Evolutionary conservation across 1,139 yeast genomes (phyloP).

Genomic region (Hansenula lynferdii): DNA sequence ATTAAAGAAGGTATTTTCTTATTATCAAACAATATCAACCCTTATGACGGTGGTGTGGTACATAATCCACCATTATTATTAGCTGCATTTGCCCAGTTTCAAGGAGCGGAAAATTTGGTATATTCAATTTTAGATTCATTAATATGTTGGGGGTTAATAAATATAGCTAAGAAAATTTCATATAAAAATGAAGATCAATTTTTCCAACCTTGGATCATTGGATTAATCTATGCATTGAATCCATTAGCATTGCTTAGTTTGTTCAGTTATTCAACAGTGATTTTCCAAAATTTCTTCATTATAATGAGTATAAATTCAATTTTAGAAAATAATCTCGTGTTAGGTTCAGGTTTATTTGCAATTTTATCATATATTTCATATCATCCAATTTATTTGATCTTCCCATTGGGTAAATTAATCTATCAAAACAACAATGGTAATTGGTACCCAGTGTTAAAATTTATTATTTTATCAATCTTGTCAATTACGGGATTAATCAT

Average conservation of each 20-base stretch:
- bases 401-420: constrained; percentile 45
- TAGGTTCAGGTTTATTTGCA: constrained; percentile 53
- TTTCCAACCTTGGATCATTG: constrained; percentile 41
- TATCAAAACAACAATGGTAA: constrained; percentile 6
- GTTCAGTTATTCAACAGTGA: constrained; percentile 62
- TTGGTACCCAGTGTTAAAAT: constrained; percentile 9
- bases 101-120: constrained; percentile 26
- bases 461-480: constrained; percentile 12
- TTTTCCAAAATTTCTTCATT: constrained; percentile 55
- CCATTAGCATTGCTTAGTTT: constrained; percentile 71
- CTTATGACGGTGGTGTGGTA: constrained; percentile 82
- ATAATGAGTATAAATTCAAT: constrained; percentile 46
- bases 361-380: constrained; percentile 61
- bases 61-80: constrained; percentile 77
- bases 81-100: constrained; percentile 28
- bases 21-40: constrained; percentile 50
- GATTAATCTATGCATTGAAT: constrained; percentile 67
- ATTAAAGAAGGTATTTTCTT: constrained; percentile 78
- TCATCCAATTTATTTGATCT: constrained; percentile 51
- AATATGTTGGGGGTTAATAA: constrained; percentile 30
- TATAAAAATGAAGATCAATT: constrained; percentile 17
- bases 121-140: constrained; percentile 37
- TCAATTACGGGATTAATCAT: constrained; percentile 32
- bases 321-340: constrained; percentile 32
- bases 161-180: constrained; percentile 27